A percentile compares a stretch with the other conserved stretches of the same genome.
phyloP scores from a whole-genome alignment of 495 filamentous ascomycete species.

The Filosporella fistucella region DNA sequence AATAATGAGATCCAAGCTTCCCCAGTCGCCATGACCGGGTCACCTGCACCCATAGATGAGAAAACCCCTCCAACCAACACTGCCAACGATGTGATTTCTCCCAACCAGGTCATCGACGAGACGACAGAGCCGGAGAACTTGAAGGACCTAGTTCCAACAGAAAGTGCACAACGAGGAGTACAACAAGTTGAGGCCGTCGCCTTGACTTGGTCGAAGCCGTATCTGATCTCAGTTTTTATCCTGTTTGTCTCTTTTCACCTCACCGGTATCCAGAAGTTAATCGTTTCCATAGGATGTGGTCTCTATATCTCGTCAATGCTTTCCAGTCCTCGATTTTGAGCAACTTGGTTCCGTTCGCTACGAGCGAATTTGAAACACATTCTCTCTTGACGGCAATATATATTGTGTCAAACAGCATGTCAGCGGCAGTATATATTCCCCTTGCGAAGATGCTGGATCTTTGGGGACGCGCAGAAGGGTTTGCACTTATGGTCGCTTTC shows the following conservation, averaged over 20 bases:
- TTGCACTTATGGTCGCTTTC: constrained; percentile 27
- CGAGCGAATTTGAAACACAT: constrained; percentile 27
- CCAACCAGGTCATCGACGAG: too few species aligned
- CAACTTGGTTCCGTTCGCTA: constrained; percentile 27
- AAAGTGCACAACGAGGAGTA: constrained; percentile 33
- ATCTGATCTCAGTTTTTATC: constrained; percentile 20
- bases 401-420: constrained; percentile 49
- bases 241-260: neutral
- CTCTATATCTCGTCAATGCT: constrained; percentile 32
- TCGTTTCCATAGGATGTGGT: constrained; percentile 24
- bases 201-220: constrained; percentile 39
- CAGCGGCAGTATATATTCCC: constrained; percentile 57
- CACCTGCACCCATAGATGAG: too few species aligned
- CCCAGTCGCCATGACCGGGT: too few species aligned
- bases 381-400: constrained; percentile 28
- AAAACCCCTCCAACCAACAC: too few species aligned
- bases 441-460: constrained; percentile 56
- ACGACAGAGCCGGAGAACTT: neutral
- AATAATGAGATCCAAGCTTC: too few species aligned
- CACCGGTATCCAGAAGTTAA: neutral
- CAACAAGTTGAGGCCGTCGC: constrained; percentile 40
- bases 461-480: constrained; percentile 41
- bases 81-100: too few species aligned
- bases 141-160: constrained; percentile 9
- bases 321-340: constrained; percentile 24